Percentiles rank a stretch among this genome's conserved stretches.
Conservation (phyloP, 148 eudicot genomes). For the Camellia sinensis region DNA sequence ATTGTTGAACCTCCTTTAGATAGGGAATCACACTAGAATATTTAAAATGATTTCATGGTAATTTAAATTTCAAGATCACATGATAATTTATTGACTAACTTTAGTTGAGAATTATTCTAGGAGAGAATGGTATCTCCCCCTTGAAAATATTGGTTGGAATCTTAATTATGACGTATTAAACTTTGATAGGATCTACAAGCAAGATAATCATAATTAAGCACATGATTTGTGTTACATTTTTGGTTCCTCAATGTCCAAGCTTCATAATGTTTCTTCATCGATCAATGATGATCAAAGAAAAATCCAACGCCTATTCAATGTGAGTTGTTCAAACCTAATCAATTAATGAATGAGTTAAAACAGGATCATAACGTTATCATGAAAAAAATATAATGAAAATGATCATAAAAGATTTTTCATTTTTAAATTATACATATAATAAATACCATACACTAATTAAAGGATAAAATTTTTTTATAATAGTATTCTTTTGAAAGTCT, state of each 20-base stretch:
- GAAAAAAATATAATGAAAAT: no score
- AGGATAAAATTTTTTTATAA: no score
- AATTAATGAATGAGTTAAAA: neutral
- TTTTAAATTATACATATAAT: no score
- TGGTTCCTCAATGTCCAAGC: no score
- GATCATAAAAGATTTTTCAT: no score
- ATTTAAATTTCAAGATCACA: neutral
- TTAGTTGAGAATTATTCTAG: neutral
- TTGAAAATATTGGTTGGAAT: neutral
- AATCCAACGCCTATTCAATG: neutral
- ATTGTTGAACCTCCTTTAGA: neutral
- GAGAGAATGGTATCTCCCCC: neutral
- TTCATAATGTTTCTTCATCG: no score
- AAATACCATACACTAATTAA: no score
- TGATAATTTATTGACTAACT: neutral
- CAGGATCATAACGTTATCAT: constrained; percentile 8
- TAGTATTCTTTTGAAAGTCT: neutral
- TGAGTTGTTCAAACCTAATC: neutral
- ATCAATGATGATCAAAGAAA: no score
- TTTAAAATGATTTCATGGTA: neutral
- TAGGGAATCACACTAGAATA: neutral
- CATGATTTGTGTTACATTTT: no score
- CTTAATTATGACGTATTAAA: neutral
- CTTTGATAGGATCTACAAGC: neutral
- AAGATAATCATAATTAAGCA: neutral